Base-by-base conservation (phyloP, 805 yeast species). In the Kodamaea laetipori region DNA sequence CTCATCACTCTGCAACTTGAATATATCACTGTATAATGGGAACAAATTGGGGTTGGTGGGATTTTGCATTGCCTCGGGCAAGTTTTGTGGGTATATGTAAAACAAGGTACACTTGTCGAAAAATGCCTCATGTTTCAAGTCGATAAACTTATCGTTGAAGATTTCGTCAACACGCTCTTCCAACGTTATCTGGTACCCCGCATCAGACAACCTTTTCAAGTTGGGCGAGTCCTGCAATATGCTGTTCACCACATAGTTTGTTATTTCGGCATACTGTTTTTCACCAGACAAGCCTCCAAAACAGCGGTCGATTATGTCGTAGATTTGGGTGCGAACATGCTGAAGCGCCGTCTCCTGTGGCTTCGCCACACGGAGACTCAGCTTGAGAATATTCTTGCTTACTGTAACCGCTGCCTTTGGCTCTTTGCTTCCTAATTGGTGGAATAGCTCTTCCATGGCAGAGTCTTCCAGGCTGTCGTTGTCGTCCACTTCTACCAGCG, bases 141-240 rank as follows among this genome's bases (percentile, higher is more conserved):
- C 52, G 21, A 46, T 46, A 34, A 48, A 58, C 32, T 54, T 53
- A 27, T 54, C 58, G 25, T 47, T 30, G 26, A 56, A 53, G 11
- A 47, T 25, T 23, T 45, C 47, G 8, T 47, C 50, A 4, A 58
- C 37, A 6, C 43, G 50, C 11, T 45, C 48, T 7, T 42, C 35
- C 16, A 56, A 23, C 6, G 34, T 19, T 16, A 39, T 33, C 18
- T 48, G 43, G 28, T 47, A 45, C 4, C 40, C 39, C 4, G 39
- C 24, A 27, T 37, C 45, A 11, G 32, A 13, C 37, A 42, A 24
- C 25, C 48, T 31, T 33, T 45, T 45, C 37, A 45, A 43, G 30
- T 42, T 43, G 8, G 44, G 43, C 31, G 41, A 47, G n/a, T 50
- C 52, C 27, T 53, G 59, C 13, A 57, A 43, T 12, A 54, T 37